Evolutionary conservation across 805 yeast genomes (phyloP), one percentile per base, ranked within the genome.

Genomic region (Lachancea thermotolerans): DNA sequence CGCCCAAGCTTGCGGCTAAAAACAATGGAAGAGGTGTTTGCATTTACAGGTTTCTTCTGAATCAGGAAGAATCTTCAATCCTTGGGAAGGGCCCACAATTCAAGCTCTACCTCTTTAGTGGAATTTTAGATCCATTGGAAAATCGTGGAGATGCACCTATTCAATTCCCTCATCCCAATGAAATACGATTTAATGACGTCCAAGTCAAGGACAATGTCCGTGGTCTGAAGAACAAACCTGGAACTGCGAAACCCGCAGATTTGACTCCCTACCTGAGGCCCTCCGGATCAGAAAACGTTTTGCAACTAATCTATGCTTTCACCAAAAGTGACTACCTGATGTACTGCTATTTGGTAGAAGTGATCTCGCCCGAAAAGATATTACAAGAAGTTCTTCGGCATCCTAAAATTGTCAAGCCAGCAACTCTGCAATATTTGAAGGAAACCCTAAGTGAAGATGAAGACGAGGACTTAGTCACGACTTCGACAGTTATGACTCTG

Each of bases 241-340:
- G 95, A 0, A 81, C 96, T 0, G 82, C 89, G 1, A 75, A 78
- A 49, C 96, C 97, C 0, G 89, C 87, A 0, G 85, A 90, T 60
- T 53, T 91, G 35, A 84, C 95, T 0, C 70, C 70, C 2, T 67
- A 68, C 35, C 39, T 76, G n/a, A 51, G 46, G 18, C 51, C 57
- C 1, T 49, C 60, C 14, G 65, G 65, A 9, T 51, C 50, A 4
- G 37, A 51, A 17, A 82, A 79, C 56, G 56, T 59, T 8, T 57
- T 83, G 31, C 76, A 74, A 46, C 58, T 82, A 25, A 70, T 73
- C 2, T 85, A 82, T 57, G 81, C 82, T 0, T 79, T 75, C 55
- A 74, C 85, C 1, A 68, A 70, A 16, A 65, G 66, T 10, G 73
- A 75, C 44, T 80, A 62, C 55, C 59, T 78, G 35, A 56, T 81